Evolutionary conservation across 129 eudicot species (phyloP), one percentile per base, ranked within the genome.

Genomic region (Lactuca saligna): DNA sequence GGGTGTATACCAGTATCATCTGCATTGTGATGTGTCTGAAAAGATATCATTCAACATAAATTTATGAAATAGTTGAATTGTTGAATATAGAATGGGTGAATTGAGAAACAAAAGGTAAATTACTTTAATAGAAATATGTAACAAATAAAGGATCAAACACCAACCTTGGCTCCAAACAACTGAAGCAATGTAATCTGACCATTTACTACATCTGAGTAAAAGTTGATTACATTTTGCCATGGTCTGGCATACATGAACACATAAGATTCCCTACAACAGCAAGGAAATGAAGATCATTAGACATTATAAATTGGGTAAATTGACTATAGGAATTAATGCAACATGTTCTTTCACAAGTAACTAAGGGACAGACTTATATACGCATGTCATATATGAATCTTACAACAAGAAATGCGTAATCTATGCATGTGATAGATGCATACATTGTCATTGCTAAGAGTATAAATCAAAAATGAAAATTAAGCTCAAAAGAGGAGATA

Each of bases 201-300:
- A 64, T 83, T 85, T 29, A 87, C 97, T 70, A 87, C 50, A 34
- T 89, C 73, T 44, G 79, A 83, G 77, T 93, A 93, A 32, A 93
- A 89, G 53, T 85, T 80, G 65, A 76, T 74, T 10, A 93, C 85
- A 25, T 74, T 80, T 42, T 82, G 68, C 99, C 99, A 93, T 17
- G 97, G 95, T 78, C 88, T 89, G 1, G 77, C 75, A 73, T 87
- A 85, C 99, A 89, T 93, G 78, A 82, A 93, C 70, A 85, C 68
- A 76, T 84, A 89, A 75, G 90, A 84, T 77, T 93, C 99, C 86
- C 99, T 93, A 78, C 73, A 41, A 3, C 46, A 77, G 29, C 59
- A 56, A 37, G 41, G 75, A 42, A 17, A 46, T 7, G 25, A 17
- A 60, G 0, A 55, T 12, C 14, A 57, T 57, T 49, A 49, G 29